These are phyloP conservation scores for Emericellopsis atlantica DNA, from an alignment of 2,329 filamentous ascomycete species.

Conservation along the genomic window DNA sequence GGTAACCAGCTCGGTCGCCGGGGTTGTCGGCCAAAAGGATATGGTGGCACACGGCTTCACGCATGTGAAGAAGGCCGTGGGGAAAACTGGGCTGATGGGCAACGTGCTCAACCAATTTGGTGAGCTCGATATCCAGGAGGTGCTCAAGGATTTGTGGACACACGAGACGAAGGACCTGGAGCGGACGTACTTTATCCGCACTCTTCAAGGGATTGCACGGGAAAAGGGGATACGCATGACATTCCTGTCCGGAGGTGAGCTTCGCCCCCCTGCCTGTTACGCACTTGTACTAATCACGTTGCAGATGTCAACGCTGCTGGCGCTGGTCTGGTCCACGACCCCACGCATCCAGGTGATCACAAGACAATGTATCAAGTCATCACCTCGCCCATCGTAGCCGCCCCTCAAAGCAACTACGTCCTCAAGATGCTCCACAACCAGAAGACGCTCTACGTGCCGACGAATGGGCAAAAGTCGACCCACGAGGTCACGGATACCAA, in stretches of 20 bases:
- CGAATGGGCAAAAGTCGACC: slow-evolving; percentile 68
- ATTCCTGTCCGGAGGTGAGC: slow-evolving; percentile 75
- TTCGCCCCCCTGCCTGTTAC: neutral
- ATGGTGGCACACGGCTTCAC: slow-evolving; percentile 88
- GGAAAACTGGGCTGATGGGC: slow-evolving; percentile 91
- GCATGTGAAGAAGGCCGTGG: slow-evolving; percentile 91
- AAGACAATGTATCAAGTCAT: slow-evolving; percentile 99
- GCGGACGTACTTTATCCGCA: slow-evolving; percentile 90
- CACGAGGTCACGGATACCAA: slow-evolving; percentile 81
- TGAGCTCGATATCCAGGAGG: slow-evolving; percentile 88
- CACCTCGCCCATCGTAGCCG: slow-evolving; percentile 81
- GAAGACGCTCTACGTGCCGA: slow-evolving; percentile 80
- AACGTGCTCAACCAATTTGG: slow-evolving; percentile 92
- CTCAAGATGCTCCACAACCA: slow-evolving; percentile 93
- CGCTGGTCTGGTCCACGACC: slow-evolving; percentile 89
- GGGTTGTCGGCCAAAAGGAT: slow-evolving; percentile 88
- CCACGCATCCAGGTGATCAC: slow-evolving; percentile 79
- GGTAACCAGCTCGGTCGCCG: slow-evolving; percentile 86
- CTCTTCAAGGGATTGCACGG: slow-evolving; percentile 86
- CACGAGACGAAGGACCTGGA: slow-evolving; percentile 97
- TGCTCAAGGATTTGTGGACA: slow-evolving; percentile 94
- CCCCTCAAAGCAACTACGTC: slow-evolving; percentile 73
- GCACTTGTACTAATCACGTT: slow-evolving; percentile 9
- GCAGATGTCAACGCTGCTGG: slow-evolving; percentile 78
- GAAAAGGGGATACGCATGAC: slow-evolving; percentile 96